Conservation (phyloP, 2,329 filamentous ascomycete genomes). For the Apiospora aurea region DNA sequence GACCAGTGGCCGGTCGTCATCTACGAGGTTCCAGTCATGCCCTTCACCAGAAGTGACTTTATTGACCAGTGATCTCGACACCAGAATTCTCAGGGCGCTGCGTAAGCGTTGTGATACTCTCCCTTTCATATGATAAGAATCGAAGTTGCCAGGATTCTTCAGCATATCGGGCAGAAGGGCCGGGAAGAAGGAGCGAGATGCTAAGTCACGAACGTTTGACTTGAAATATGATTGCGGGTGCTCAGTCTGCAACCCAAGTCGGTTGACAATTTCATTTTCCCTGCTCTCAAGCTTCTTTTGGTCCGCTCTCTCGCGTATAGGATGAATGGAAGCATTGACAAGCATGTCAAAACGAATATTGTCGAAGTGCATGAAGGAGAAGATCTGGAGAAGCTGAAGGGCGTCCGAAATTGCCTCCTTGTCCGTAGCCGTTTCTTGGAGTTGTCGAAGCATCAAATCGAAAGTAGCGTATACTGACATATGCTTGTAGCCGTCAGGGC, state of each 20-base stretch:
- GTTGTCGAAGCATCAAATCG: background rate
- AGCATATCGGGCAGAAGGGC: conserved; percentile 18
- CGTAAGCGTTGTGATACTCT: conserved; percentile 22
- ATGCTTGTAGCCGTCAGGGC: background rate
- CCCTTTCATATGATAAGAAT: background rate
- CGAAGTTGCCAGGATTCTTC: conserved; percentile 18
- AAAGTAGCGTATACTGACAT: conserved; percentile 12
- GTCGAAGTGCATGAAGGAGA: conserved; percentile 30
- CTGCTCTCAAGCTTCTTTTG: background rate
- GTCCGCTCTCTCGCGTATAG: conserved; percentile 17
- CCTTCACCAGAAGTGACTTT: background rate
- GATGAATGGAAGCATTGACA: conserved; percentile 27
- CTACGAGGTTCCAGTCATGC: background rate
- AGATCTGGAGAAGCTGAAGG: conserved; percentile 27
- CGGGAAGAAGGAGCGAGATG: background rate
- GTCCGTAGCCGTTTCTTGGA: background rate
- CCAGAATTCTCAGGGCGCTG: conserved; percentile 22
- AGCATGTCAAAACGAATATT: conserved; percentile 30
- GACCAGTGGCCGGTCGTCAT: background rate
- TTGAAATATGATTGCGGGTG: background rate
- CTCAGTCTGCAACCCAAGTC: conserved; percentile 7
- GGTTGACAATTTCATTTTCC: conserved; percentile 1
- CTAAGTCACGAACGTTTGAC: background rate
- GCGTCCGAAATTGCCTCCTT: conserved; percentile 27
- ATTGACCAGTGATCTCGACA: conserved; percentile 23